phyloP scores from a whole-genome alignment of 352 stramenopile genomes.

The Phytophthora lateralis region DNA sequence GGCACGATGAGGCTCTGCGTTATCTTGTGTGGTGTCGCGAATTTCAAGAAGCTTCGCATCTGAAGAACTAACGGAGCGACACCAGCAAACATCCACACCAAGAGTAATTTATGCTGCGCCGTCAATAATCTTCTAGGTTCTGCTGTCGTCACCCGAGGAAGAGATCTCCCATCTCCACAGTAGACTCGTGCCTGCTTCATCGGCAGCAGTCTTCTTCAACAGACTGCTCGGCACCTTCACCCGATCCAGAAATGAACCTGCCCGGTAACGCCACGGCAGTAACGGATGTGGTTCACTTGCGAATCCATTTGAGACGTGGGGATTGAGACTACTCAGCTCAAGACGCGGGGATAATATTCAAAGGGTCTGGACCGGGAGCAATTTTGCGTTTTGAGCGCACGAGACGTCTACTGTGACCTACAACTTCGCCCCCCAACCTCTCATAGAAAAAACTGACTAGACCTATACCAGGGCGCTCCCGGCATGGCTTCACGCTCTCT shows the following conservation, averaged over 20 bases:
- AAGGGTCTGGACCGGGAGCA: neutral
- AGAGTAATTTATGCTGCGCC: constrained; percentile 9
- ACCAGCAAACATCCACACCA: constrained; percentile 15
- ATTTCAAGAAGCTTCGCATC: constrained; percentile 22
- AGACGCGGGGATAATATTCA: neutral
- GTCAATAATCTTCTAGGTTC: neutral
- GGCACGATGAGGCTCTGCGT: constrained; percentile 17
- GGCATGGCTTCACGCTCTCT: constrained; percentile 5
- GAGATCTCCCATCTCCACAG: constrained; percentile 1
- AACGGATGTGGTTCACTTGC: neutral
- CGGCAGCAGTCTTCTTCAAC: neutral
- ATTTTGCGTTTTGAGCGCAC: neutral
- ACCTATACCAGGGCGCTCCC: constrained; percentile 3
- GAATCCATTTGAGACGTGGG: neutral
- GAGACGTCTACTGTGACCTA: neutral
- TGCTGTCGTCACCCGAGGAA: constrained; percentile 5
- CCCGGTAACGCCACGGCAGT: neutral
- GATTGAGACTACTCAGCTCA: neutral
- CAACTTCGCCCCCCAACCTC: constrained; percentile 4
- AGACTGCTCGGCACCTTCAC: neutral
- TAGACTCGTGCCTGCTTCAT: constrained; percentile 14
- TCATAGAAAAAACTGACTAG: constrained; percentile 14
- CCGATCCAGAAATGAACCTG: constrained; percentile 2
- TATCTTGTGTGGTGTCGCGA: constrained; percentile 31
- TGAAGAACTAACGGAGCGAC: constrained; percentile 24